phyloP scores from a whole-genome alignment of 768 basidiomycete genomes.

The Pseudohyphozyma bogoriensis region DNA sequence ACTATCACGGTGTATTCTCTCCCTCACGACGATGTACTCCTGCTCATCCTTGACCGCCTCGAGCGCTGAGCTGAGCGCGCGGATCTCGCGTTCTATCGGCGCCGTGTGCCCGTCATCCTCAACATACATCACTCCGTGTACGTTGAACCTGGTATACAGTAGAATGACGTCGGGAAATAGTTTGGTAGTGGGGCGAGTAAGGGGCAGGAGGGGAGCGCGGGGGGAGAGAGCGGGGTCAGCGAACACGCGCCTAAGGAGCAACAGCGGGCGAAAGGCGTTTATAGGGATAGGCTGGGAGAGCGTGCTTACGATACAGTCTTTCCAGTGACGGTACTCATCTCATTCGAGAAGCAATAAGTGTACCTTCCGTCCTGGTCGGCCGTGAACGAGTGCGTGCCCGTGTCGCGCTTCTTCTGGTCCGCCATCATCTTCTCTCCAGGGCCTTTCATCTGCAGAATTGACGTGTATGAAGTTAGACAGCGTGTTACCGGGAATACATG shows the following conservation, averaged over 20 bases:
- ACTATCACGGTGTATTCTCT: constrained; percentile 85
- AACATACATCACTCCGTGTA: constrained; percentile 91
- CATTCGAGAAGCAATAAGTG: constrained; percentile 97
- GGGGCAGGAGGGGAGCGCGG: too few relatives aligned
- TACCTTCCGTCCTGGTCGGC: constrained; percentile 78
- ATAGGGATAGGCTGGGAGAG: too few relatives aligned
- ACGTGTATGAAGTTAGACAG: neutral
- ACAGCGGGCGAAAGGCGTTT: neutral
- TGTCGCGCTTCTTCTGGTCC: constrained; percentile 76
- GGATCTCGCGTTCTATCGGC: constrained; percentile 92
- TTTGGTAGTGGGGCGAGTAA: too few relatives aligned
- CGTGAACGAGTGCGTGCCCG: constrained; percentile 77
- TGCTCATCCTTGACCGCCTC: constrained; percentile 94
- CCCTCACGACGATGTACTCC: constrained; percentile 93
- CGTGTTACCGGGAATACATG: too few relatives aligned
- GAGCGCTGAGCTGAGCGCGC: constrained; percentile 66
- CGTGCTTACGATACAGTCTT: constrained; percentile 83
- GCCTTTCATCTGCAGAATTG: constrained; percentile 57
- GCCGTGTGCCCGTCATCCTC: constrained; percentile 77
- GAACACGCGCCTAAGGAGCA: neutral
- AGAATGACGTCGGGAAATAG: too few relatives aligned
- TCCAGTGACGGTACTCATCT: constrained; percentile 93
- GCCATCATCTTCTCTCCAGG: constrained; percentile 58
- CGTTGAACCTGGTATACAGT: constrained; percentile 67
- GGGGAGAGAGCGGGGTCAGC: constrained; percentile 2